Evolutionary conservation across 441 rosid genomes (phyloP), one percentile per base, ranked within the genome.

Genomic region (Erodium texanum): DNA sequence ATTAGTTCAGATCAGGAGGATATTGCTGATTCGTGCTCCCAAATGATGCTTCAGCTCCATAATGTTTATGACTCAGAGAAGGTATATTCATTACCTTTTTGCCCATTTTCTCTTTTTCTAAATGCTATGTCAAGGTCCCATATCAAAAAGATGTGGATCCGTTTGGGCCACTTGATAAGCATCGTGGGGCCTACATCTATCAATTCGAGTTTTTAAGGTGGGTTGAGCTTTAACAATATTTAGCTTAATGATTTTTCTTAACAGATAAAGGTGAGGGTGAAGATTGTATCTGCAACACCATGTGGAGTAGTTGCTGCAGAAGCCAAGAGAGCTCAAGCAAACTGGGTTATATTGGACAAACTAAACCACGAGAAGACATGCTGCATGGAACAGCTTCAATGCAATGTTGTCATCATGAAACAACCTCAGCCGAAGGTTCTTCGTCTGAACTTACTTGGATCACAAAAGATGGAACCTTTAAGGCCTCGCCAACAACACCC

Each of bases 1-100:
- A 76, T 94, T 68, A 81, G 75, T 76, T 82, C 87, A 43, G 96
- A 89, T 74, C 81, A 82, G 71, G 77, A 73, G 70, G 99, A 92
- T 71, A 87, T 94, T 29, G 80, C 91, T 3, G 92, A 85, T 78
- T 81, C 90, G 1, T 95, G 98, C 84, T 92, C 98, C 32, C 96
- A 87, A 71, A 86, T 95, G 98, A 89, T 95, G 66, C 91, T 90
- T 75, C 93, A 90, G 83, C 98, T 92, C 67, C 93, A 89, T 11
- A 88, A 90, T 81, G 96, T 95, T 71, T 92, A 92, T 77, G 98
- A 95, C 83, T 96, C 96, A 24, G 89, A 90, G 69, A 92, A 95
- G 88, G 99, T 86, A 70, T 36, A 74, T 69, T 52, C 32, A 0
- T 69, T 64, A 70, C 27, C 29, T 45, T n/a, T 34, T 22, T 65